Percentiles rank a stretch among this genome's conserved stretches.
phyloP scores from a whole-genome alignment of 345 rosid species.

The Eutrema japonicum region DNA sequence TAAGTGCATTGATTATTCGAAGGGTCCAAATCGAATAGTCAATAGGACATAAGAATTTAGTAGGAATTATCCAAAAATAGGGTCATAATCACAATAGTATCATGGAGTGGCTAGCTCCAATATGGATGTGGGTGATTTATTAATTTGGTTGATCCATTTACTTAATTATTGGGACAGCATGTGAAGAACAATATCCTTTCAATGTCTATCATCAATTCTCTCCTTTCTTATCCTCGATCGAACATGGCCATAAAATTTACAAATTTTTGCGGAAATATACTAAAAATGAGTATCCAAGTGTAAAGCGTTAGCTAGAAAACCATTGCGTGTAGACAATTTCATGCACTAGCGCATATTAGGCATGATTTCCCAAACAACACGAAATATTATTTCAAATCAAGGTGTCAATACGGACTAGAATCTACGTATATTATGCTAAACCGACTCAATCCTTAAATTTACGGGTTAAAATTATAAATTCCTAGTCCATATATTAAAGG shows the following conservation, averaged over 20 bases:
- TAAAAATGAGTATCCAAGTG: slow-evolving; percentile 4
- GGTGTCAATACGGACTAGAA: background rate
- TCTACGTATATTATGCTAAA: background rate
- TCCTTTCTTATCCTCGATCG: slow-evolving; percentile 25
- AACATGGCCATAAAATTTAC: background rate
- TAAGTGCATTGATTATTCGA: slow-evolving; percentile 9
- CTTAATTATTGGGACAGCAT: slow-evolving; percentile 29
- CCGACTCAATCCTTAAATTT: background rate
- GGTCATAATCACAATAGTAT: slow-evolving; percentile 37
- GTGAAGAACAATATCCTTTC: slow-evolving; percentile 33
- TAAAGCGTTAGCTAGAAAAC: background rate
- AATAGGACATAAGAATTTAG: slow-evolving; percentile 28
- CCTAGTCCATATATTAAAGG: background rate
- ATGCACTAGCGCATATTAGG: background rate
- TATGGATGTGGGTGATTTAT: slow-evolving; percentile 26
- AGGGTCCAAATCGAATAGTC: slow-evolving; percentile 32
- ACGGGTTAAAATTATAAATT: background rate
- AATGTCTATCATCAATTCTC: slow-evolving; percentile 26
- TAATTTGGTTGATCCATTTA: slow-evolving; percentile 19
- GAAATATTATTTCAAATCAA: background rate
- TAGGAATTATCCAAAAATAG: slow-evolving; percentile 20
- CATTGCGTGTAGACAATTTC: background rate
- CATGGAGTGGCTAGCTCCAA: slow-evolving; percentile 30
- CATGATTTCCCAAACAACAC: slow-evolving; percentile 1
- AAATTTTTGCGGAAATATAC: background rate